Percentiles rank a stretch among this genome's conserved stretches.
Evolutionary conservation across 495 filamentous ascomycete genomes (phyloP).

Genomic region (Neurospora pannonica): DNA sequence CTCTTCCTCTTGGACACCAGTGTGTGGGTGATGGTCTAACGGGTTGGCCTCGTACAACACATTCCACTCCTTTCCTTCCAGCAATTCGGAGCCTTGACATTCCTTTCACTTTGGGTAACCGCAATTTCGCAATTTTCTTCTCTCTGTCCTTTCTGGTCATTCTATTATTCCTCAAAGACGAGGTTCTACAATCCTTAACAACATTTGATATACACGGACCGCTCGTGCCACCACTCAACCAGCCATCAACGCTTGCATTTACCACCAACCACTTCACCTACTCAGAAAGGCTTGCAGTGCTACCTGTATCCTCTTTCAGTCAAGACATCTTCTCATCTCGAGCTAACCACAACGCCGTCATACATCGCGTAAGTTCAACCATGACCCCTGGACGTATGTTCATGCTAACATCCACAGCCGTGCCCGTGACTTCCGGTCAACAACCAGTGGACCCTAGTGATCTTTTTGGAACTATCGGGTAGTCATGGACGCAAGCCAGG

Average conservation of each 20-base stretch:
- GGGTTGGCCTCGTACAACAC: constrained; percentile 33
- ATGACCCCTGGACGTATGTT: constrained; percentile 10
- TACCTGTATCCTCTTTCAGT: constrained; percentile 5
- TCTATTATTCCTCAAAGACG: not conserved
- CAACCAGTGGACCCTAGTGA: constrained; percentile 29
- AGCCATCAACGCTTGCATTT: constrained; percentile 6
- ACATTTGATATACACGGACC: not conserved
- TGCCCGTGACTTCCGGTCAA: constrained; percentile 20
- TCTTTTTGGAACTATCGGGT: constrained; percentile 13
- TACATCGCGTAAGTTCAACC: not conserved
- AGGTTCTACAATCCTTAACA: not conserved
- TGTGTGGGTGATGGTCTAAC: constrained; percentile 30
- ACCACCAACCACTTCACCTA: constrained; percentile 6
- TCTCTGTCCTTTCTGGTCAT: not conserved
- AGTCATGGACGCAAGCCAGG: constrained; percentile 33
- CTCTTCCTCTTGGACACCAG: constrained; percentile 34
- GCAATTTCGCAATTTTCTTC: not conserved
- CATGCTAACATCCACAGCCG: constrained; percentile 25
- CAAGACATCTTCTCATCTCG: not conserved
- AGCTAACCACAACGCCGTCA: not conserved
- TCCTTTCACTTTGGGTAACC: constrained; percentile 9
- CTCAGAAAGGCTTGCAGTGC: not conserved
- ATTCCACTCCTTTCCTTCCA: constrained; percentile 33
- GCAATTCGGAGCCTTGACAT: constrained; percentile 8
- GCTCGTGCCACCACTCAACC: constrained; percentile 1